Percentiles rank a stretch among this genome's conserved stretches.
Evolutionary conservation across 495 filamentous ascomycete genomes (phyloP).

Genomic region (Aspergillus nidulans): DNA sequence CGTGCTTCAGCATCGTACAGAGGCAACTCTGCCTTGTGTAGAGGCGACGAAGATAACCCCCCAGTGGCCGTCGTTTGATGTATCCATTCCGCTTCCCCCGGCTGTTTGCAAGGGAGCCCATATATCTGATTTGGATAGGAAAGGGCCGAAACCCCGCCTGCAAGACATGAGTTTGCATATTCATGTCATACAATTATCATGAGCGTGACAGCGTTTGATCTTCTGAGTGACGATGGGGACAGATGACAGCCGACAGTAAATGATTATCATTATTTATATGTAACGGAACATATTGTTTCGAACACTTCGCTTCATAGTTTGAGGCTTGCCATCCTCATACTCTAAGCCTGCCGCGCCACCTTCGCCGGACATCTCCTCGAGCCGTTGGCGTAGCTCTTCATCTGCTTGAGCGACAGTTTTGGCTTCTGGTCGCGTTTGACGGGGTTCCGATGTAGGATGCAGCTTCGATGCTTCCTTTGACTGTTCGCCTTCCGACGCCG

Average conservation of each 20-base stretch:
- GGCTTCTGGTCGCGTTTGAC: slow-evolving; percentile 7
- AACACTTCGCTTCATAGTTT: slow-evolving; percentile 73
- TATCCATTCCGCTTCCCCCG: not conserved
- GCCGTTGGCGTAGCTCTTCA: slow-evolving; percentile 60
- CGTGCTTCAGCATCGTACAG: not conserved
- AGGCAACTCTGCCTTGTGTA: not conserved
- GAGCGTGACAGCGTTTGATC: not conserved
- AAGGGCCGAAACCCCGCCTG: not conserved
- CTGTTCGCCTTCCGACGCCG: not conserved
- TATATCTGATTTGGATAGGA: not conserved
- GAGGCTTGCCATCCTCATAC: slow-evolving; percentile 70
- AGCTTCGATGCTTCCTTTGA: not conserved
- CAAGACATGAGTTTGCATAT: not conserved
- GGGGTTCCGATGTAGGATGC: slow-evolving; percentile 1
- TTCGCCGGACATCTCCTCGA: slow-evolving; percentile 66
- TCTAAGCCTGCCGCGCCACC: slow-evolving; percentile 77
- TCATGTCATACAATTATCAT: not conserved
- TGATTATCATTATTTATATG: slow-evolving; percentile 36
- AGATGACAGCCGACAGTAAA: not conserved
- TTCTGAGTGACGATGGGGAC: not conserved
- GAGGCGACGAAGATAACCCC: not conserved
- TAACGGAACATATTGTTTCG: slow-evolving; percentile 75
- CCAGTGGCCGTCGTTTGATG: not conserved
- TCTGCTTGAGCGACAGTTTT: slow-evolving; percentile 62
- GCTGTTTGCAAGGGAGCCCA: not conserved